These are phyloP conservation scores for Orbilia quercus DNA, from an alignment of 2,329 filamentous ascomycete species.

Conservation along the genomic window DNA sequence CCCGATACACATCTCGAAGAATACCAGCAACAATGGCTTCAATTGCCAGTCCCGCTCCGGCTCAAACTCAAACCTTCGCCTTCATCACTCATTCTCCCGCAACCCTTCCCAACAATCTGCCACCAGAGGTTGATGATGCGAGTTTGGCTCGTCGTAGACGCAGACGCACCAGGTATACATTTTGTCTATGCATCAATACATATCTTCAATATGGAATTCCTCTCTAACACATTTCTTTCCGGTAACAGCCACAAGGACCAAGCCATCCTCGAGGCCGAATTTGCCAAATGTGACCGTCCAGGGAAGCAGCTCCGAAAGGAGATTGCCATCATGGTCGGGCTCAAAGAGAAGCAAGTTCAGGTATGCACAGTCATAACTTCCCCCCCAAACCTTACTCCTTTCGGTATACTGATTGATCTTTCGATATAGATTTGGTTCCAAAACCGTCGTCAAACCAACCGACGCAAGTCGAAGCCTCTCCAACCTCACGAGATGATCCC, in stretches of 20 bases:
- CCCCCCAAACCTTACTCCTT: constrained; percentile 9
- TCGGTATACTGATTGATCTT: constrained; percentile 33
- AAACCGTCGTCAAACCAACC: constrained; percentile 60
- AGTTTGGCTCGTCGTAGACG: constrained; percentile 58
- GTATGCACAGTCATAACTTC: constrained; percentile 46
- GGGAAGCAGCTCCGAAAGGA: constrained; percentile 59
- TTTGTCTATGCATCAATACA: not conserved
- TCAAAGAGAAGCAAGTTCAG: constrained; percentile 61
- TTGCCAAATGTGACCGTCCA: constrained; percentile 59
- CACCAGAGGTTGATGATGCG: constrained; percentile 59
- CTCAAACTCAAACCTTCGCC: constrained; percentile 56
- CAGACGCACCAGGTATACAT: constrained; percentile 57
- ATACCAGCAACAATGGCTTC: constrained; percentile 37
- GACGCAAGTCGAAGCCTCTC: constrained; percentile 60
- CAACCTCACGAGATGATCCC: constrained; percentile 60
- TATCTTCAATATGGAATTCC: not conserved
- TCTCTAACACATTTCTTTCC: not conserved
- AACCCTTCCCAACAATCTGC: constrained; percentile 58
- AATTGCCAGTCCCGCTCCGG: constrained; percentile 30
- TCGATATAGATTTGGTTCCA: constrained; percentile 60
- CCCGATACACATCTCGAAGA: not conserved
- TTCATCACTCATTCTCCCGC: constrained; percentile 60
- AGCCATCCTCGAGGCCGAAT: constrained; percentile 60
- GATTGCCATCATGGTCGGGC: constrained; percentile 58
- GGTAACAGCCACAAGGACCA: constrained; percentile 58